These are phyloP conservation scores for Diphasiastrum complanatum DNA, from an alignment of 83 land plant genomes.

Conservation along the genomic window DNA sequence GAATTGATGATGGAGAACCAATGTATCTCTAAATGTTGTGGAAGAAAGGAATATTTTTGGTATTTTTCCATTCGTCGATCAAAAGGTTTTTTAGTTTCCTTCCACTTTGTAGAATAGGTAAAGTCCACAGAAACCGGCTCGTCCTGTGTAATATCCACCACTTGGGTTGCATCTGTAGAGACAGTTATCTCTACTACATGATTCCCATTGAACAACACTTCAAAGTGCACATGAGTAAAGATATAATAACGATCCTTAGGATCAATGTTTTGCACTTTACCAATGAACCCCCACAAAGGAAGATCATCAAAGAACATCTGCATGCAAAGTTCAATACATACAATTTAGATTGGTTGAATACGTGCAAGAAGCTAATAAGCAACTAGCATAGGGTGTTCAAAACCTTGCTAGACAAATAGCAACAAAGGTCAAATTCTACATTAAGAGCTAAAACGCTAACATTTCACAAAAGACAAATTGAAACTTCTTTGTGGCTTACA, in stretches of 20 bases:
- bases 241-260: constrained; percentile 8
- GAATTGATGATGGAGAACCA: constrained; percentile 50
- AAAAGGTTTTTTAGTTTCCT: constrained; percentile 24
- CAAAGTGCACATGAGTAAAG: constrained; percentile 32
- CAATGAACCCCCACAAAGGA: constrained; percentile 57
- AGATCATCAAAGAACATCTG: constrained; percentile 69
- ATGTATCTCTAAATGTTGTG: constrained; percentile 36
- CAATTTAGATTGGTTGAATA: too few relatives aligned
- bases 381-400: too few relatives aligned
- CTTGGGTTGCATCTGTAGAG: constrained; percentile 14
- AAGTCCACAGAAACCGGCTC: constrained; percentile 33
- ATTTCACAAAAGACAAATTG: too few relatives aligned
- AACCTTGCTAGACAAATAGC: too few relatives aligned
- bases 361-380: too few relatives aligned
- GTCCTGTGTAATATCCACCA: constrained; percentile 34
- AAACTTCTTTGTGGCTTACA: too few relatives aligned
- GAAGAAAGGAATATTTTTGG: constrained; percentile 28
- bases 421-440: too few relatives aligned
- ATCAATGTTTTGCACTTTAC: constrained; percentile 31
- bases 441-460: too few relatives aligned
- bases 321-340: constrained; percentile 38
- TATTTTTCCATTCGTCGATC: constrained; percentile 41
- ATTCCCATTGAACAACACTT: constrained; percentile 18
- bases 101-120: constrained; percentile 45
- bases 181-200: constrained; percentile 29